Percentiles rank a stretch among this genome's conserved stretches.
These are phyloP conservation scores for Aspergillus sp. DNA, from an alignment of 2,329 filamentous ascomycete genomes.

Conservation along the genomic window DNA sequence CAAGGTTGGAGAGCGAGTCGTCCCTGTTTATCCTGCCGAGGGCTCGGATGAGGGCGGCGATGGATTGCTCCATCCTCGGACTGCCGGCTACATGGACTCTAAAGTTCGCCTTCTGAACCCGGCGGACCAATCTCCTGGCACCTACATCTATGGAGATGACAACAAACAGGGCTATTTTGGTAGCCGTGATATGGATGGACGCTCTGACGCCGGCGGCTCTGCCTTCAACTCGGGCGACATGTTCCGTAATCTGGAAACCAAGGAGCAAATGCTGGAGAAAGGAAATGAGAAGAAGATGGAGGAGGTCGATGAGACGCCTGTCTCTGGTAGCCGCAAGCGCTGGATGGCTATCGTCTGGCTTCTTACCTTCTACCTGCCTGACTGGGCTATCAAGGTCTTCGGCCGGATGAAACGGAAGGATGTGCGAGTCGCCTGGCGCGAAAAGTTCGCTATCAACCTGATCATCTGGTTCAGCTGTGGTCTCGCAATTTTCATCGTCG, in stretches of 20 bases:
- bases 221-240: conserved; percentile 90
- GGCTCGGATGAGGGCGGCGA: conserved; percentile 60
- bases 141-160: conserved; percentile 68
- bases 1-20: conserved; percentile 64
- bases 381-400: conserved; percentile 72
- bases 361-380: conserved; percentile 84
- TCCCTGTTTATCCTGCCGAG: conserved; percentile 60
- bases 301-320: conserved; percentile 81
- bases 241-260: conserved; percentile 95
- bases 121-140: conserved; percentile 52
- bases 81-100: conserved; percentile 46
- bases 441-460: conserved; percentile 97
- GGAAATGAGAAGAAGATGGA: conserved; percentile 86
- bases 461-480: conserved; percentile 88
- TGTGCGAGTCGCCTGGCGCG: conserved; percentile 88
- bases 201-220: conserved; percentile 90
- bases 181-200: conserved; percentile 73
- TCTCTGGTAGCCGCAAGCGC: conserved; percentile 78
- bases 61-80: conserved; percentile 54
- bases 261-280: conserved; percentile 92
- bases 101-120: conserved; percentile 56
- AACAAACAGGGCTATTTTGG: conserved; percentile 80
- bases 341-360: conserved; percentile 84
- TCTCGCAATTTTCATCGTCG: conserved; percentile 81
- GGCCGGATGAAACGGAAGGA: conserved; percentile 91